A percentile compares a stretch with the other conserved stretches of the same genome.
Evolutionary conservation across 2,329 filamentous ascomycete species (phyloP).

Genomic region (Ophiobolus disseminans): DNA sequence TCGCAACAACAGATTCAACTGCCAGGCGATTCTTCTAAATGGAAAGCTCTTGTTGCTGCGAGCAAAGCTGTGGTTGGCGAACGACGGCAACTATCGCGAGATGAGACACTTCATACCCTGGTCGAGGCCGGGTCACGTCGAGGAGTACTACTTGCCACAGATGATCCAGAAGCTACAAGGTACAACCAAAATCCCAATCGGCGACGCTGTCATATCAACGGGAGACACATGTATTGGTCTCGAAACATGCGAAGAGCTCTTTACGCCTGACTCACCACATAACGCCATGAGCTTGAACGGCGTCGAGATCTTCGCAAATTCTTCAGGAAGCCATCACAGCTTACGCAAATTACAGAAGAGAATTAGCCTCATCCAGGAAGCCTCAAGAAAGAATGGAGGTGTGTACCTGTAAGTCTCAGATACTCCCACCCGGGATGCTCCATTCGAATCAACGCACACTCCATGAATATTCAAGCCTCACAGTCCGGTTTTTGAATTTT

Average conservation of each 20-base stretch:
- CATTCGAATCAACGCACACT: no score
- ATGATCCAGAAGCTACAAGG: conserved; percentile 55
- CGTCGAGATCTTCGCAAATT: conserved; percentile 73
- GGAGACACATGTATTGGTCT: conserved; percentile 68
- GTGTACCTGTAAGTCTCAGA: conserved; percentile 69
- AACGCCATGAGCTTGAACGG: conserved; percentile 70
- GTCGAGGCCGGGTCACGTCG: conserved; percentile 58
- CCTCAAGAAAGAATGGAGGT: conserved; percentile 68
- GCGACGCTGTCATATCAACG: conserved; percentile 69
- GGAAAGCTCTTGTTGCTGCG: conserved; percentile 74
- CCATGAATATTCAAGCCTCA: no score
- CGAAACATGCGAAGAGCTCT: conserved; percentile 67
- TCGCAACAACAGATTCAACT: conserved; percentile 67
- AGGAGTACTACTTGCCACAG: conserved; percentile 66
- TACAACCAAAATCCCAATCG: conserved; percentile 67
- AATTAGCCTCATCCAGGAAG: conserved; percentile 70
- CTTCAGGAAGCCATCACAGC: conserved; percentile 71
- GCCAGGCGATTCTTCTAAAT: conserved; percentile 69
- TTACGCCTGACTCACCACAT: conserved; percentile 56
- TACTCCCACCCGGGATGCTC: no score
- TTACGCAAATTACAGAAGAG: conserved; percentile 70
- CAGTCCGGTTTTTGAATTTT: no score
- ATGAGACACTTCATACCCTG: conserved; percentile 47
- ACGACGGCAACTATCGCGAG: conserved; percentile 61
- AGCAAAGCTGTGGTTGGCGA: conserved; percentile 74